Evolutionary conservation across 2,329 filamentous ascomycete species (phyloP).

Genomic region (Alternaria arbusti): DNA sequence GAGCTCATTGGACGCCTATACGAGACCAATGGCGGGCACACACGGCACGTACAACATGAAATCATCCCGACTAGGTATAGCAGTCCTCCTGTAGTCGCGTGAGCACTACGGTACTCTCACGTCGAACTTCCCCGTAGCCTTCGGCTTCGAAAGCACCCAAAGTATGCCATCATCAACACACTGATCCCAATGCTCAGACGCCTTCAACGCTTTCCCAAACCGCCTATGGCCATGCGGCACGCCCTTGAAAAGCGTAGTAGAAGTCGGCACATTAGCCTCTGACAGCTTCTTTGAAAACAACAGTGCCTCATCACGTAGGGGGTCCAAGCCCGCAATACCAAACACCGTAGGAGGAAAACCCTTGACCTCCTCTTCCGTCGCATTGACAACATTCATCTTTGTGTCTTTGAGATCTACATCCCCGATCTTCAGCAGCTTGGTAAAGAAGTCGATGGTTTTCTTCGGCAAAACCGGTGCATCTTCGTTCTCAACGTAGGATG

Average conservation of each 20-base stretch:
- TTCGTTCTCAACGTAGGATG: constrained; percentile 51
- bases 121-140: constrained; percentile 41
- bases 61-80: not conserved
- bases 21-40: not conserved
- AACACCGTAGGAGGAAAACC: constrained; percentile 56
- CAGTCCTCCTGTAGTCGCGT: not conserved
- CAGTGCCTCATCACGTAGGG: constrained; percentile 57
- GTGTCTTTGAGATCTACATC: constrained; percentile 38
- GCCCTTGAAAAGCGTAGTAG: constrained; percentile 58
- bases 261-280: constrained; percentile 57
- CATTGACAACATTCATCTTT: constrained; percentile 41
- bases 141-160: constrained; percentile 51
- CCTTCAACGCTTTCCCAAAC: constrained; percentile 51
- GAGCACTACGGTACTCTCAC: constrained; percentile 31
- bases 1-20: not conserved
- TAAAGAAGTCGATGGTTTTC: constrained; percentile 46
- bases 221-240: constrained; percentile 62
- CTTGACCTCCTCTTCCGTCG: constrained; percentile 48
- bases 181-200: constrained; percentile 52
- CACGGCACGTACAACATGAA: not conserved
- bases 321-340: constrained; percentile 59
- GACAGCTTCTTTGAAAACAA: constrained; percentile 54
- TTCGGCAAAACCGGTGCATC: constrained; percentile 57
- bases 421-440: constrained; percentile 22
- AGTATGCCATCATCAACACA: constrained; percentile 53